Evolutionary conservation across 2,329 filamentous ascomycete species (phyloP).

Genomic region (Daldinia eschscholtzii): DNA sequence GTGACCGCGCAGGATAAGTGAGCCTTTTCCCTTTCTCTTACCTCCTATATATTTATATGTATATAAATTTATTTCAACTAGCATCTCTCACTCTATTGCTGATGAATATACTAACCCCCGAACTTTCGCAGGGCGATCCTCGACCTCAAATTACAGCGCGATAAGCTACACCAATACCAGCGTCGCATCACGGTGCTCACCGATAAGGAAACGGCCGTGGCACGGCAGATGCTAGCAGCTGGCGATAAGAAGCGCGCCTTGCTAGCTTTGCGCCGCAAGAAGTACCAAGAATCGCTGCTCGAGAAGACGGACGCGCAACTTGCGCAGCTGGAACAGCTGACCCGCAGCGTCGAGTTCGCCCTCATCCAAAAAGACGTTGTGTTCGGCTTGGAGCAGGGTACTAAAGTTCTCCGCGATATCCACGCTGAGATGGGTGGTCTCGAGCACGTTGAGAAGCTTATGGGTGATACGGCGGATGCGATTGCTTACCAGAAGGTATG

Average conservation of each 20-base stretch:
- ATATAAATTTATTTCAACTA: not conserved
- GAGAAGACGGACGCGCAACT: constrained; percentile 92
- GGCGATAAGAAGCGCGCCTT: constrained; percentile 86
- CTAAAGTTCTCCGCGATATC: constrained; percentile 88
- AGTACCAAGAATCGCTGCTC: constrained; percentile 93
- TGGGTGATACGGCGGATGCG: constrained; percentile 92
- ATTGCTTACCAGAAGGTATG: constrained; percentile 88
- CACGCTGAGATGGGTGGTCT: constrained; percentile 96
- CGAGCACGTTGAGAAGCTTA: constrained; percentile 92
- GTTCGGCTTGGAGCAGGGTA: constrained; percentile 92
- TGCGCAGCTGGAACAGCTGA: constrained; percentile 91
- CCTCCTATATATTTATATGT: not conserved
- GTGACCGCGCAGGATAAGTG: constrained; percentile 83
- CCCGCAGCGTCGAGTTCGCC: constrained; percentile 92
- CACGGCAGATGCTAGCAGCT: constrained; percentile 81
- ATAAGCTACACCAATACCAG: constrained; percentile 97
- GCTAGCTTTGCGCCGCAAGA: constrained; percentile 91
- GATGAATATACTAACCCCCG: constrained; percentile 26
- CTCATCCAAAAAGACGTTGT: constrained; percentile 96
- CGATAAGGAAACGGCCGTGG: constrained; percentile 86
- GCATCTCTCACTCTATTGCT: constrained; percentile 19
- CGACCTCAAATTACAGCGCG: constrained; percentile 96
- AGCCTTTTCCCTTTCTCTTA: constrained; percentile 12
- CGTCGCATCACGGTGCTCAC: constrained; percentile 89
- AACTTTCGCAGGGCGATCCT: constrained; percentile 81